These are phyloP conservation scores for Septoria petroselini DNA, from an alignment of 2,329 filamentous ascomycete genomes.

Conservation along the genomic window DNA sequence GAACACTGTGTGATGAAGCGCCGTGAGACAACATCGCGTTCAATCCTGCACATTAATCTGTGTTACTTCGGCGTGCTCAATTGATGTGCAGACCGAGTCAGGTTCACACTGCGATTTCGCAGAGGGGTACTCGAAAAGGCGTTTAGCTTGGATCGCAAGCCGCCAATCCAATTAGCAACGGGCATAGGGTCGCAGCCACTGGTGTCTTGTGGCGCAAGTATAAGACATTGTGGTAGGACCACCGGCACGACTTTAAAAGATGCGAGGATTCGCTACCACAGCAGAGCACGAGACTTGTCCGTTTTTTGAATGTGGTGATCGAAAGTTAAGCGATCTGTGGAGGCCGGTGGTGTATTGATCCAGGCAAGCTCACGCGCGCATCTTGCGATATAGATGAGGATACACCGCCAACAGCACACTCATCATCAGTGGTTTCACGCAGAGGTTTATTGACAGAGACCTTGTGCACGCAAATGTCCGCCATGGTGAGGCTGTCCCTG, in stretches of 20 bases:
- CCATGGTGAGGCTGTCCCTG: no score
- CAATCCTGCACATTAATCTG: no score
- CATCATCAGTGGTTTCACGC: no score
- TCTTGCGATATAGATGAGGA: no score
- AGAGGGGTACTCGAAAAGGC: neutral
- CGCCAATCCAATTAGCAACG: neutral
- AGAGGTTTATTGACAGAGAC: no score
- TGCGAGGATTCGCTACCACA: conserved; percentile 1
- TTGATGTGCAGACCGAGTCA: no score
- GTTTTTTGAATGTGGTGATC: conserved; percentile 5
- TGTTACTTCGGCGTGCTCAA: neutral
- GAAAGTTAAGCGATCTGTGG: conserved; percentile 6
- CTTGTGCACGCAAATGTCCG: neutral
- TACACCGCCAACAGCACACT: no score
- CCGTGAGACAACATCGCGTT: no score
- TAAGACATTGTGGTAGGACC: conserved; percentile 7
- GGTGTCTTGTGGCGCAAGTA: neutral
- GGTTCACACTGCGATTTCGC: neutral
- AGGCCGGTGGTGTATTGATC: neutral
- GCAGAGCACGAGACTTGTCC: conserved; percentile 2
- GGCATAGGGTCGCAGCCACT: conserved; percentile 3
- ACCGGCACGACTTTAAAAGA: neutral
- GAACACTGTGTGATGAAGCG: no score
- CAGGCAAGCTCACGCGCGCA: no score
- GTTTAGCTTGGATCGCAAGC: conserved; percentile 2